phyloP scores from a whole-genome alignment of 2,329 filamentous ascomycete species.

The Diplodia intermedia region DNA sequence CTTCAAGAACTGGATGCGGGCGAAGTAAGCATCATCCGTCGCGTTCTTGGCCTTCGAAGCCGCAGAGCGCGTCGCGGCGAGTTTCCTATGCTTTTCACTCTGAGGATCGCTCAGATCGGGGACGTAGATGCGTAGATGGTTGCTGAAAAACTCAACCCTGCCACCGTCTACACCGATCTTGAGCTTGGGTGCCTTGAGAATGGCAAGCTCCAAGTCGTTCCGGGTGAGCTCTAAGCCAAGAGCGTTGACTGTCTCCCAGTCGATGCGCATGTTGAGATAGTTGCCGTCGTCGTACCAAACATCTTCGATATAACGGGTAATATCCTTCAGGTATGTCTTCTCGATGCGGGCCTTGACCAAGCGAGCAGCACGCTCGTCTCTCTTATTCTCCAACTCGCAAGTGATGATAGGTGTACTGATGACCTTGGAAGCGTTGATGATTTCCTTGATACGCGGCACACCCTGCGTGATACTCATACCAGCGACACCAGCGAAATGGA shows the following conservation, averaged over 20 bases:
- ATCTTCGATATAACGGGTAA: slow-evolving; percentile 82
- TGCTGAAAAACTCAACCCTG: slow-evolving; percentile 47
- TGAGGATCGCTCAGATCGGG: slow-evolving; percentile 50
- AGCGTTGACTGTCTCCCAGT: slow-evolving; percentile 77
- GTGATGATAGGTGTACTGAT: slow-evolving; percentile 95
- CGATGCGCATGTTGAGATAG: slow-evolving; percentile 81
- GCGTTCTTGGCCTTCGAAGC: slow-evolving; percentile 37
- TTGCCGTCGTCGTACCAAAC: slow-evolving; percentile 80
- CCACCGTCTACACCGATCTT: slow-evolving; percentile 74
- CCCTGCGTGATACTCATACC: slow-evolving; percentile 99
- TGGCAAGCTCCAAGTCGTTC: slow-evolving; percentile 75
- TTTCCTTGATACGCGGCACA: slow-evolving; percentile 99
- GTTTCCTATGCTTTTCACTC: slow-evolving; percentile 36
- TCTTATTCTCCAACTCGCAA: slow-evolving; percentile 80
- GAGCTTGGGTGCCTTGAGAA: slow-evolving; percentile 81
- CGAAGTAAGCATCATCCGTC: slow-evolving; percentile 69
- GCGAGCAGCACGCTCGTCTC: slow-evolving; percentile 78
- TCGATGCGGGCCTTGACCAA: slow-evolving; percentile 94
- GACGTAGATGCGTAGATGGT: slow-evolving; percentile 75
- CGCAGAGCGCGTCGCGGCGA: slow-evolving; percentile 37
- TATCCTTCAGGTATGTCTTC: slow-evolving; percentile 88
- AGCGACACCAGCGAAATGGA: slow-evolving; percentile 99
- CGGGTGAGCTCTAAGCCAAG: slow-evolving; percentile 82
- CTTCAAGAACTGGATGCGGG: slow-evolving; percentile 84
- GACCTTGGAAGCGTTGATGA: slow-evolving; percentile 94